Conservation (phyloP, 345 rosid genomes). For the Tarenaya hassleriana region DNA sequence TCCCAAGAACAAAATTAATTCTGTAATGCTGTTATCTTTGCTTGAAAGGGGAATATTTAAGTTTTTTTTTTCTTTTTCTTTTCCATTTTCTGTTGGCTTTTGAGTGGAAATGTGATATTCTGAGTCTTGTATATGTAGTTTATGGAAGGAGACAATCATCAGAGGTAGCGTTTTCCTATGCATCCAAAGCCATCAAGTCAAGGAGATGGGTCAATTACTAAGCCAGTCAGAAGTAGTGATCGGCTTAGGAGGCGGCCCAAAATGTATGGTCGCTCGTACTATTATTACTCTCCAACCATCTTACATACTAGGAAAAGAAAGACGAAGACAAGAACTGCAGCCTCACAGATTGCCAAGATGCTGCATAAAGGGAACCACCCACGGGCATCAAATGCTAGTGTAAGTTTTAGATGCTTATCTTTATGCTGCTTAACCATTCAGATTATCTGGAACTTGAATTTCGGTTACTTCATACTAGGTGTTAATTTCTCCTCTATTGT, state of each 20-base stretch:
- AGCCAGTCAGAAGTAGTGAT: conserved; percentile 90
- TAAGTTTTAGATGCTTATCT: conserved; percentile 29
- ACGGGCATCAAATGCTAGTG: conserved; percentile 50
- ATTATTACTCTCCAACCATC: conserved; percentile 58
- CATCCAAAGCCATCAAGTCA: conserved; percentile 72
- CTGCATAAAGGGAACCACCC: conserved; percentile 56
- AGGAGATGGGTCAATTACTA: conserved; percentile 74
- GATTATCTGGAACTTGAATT: not conserved
- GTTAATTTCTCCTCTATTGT: too few relatives aligned
- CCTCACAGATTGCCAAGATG: conserved; percentile 88
- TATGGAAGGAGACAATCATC: conserved; percentile 41
- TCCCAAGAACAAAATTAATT: not conserved
- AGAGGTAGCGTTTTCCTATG: conserved; percentile 55
- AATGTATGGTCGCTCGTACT: conserved; percentile 47
- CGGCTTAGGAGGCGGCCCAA: conserved; percentile 94
- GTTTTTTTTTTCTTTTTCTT: not conserved
- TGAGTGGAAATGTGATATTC: conserved; percentile 20
- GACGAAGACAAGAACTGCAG: conserved; percentile 85
- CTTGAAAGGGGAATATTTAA: too few relatives aligned
- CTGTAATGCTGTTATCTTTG: not conserved
- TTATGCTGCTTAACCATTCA: not conserved
- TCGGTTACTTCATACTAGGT: not conserved
- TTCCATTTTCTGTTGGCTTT: not conserved
- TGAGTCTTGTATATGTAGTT: conserved; percentile 29
- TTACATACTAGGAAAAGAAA: conserved; percentile 62